Evolutionary conservation across 257 asterid species (phyloP).

Genomic region (Prunella vulgaris): DNA sequence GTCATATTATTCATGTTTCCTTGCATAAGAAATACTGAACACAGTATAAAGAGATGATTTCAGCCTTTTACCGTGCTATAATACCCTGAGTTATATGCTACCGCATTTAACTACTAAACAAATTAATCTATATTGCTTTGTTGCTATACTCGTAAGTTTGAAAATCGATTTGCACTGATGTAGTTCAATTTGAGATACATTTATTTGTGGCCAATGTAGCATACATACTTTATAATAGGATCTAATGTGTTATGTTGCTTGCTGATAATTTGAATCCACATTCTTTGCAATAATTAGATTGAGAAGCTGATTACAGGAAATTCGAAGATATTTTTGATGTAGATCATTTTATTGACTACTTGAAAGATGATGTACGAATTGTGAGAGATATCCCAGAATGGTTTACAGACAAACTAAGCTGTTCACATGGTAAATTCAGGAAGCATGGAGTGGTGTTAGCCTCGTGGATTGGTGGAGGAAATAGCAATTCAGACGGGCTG

Average conservation of each 20-base stretch:
- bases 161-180: too few species aligned
- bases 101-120: too few species aligned
- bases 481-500: too few species aligned
- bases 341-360: slow-evolving; percentile 89
- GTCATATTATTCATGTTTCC: not conserved
- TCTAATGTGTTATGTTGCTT: slow-evolving; percentile 6
- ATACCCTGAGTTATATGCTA: not conserved
- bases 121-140: too few species aligned
- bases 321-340: slow-evolving; percentile 97
- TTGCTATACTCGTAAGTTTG: not conserved
- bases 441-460: too few species aligned
- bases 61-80: not conserved
- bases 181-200: too few species aligned
- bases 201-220: not conserved
- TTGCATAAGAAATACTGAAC: not conserved
- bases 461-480: too few species aligned
- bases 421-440: too few species aligned
- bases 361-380: slow-evolving; percentile 82
- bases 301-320: slow-evolving; percentile 68
- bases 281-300: too few species aligned
- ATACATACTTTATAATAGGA: not conserved
- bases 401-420: slow-evolving; percentile 98
- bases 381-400: slow-evolving; percentile 95
- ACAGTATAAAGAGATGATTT: not conserved
- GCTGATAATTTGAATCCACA: slow-evolving; percentile 59